Evolutionary conservation across 176 grass and related monocot species (phyloP).

Genomic region (Typha latifolia): DNA sequence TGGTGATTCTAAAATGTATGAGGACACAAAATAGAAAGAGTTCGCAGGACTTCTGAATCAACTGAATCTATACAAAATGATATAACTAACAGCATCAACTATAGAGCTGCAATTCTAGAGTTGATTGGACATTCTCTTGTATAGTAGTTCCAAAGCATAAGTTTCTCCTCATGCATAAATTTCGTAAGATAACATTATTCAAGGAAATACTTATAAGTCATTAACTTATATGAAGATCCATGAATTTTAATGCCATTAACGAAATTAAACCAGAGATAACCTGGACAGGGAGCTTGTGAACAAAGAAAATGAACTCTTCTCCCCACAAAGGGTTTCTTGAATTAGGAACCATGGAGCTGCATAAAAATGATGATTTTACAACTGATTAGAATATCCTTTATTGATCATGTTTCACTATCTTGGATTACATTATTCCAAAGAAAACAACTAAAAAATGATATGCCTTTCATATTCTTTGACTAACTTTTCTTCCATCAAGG

Average conservation of each 20-base stretch:
- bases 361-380: slow-evolving; percentile 3
- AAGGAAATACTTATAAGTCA: background rate
- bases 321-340: slow-evolving; percentile 83
- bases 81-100: no score
- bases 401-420: background rate
- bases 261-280: slow-evolving; percentile 23
- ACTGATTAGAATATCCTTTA: background rate
- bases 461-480: background rate
- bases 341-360: slow-evolving; percentile 80
- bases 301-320: slow-evolving; percentile 77
- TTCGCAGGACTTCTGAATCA: background rate
- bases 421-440: background rate
- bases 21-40: background rate
- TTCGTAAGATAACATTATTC: background rate
- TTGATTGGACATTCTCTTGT: background rate
- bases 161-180: background rate
- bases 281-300: slow-evolving; percentile 59
- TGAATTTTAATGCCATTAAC: background rate
- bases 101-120: no score
- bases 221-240: background rate
- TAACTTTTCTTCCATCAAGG: background rate
- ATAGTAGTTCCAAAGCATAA: background rate
- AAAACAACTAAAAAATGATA: background rate
- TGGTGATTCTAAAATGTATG: background rate
- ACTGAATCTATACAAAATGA: no score